Conservation (phyloP, 805 yeast species). For the Blastobotrys chiropterorum region DNA sequence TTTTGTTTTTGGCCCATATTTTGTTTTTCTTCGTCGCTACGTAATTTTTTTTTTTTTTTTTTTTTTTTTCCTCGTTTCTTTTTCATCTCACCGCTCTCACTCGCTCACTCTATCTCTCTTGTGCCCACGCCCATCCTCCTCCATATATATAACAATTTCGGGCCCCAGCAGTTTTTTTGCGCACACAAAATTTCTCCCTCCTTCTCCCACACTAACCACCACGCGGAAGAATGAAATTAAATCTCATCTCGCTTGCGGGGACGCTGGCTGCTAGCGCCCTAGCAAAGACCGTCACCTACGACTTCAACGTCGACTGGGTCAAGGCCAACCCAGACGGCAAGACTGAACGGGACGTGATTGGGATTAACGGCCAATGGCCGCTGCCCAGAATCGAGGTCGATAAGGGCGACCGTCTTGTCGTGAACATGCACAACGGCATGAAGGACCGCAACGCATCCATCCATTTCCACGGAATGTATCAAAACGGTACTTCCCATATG, state of each 20-base stretch:
- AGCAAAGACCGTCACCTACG: conserved; percentile 26
- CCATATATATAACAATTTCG: too few species aligned
- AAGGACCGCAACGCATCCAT: conserved; percentile 62
- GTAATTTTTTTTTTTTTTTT: neutral
- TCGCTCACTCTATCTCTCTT: too few species aligned
- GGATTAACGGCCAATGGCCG: conserved; percentile 70
- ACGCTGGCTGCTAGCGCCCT: conserved; percentile 11
- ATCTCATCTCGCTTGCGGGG: neutral
- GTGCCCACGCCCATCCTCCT: too few species aligned
- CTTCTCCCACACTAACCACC: neutral
- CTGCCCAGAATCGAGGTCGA: conserved; percentile 76
- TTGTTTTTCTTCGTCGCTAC: neutral
- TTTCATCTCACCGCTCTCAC: too few species aligned
- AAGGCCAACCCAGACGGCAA: conserved; percentile 54
- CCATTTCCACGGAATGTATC: conserved; percentile 94
- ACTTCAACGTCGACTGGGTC: conserved; percentile 36
- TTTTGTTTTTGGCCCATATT: too few species aligned
- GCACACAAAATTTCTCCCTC: too few species aligned
- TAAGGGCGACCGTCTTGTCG: conserved; percentile 71
- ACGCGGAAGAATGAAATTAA: neutral
- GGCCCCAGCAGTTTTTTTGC: too few species aligned
- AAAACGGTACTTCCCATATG: conserved; percentile 65
- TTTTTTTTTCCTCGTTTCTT: neutral
- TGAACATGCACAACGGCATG: conserved; percentile 73
- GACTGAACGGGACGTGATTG: conserved; percentile 45